phyloP scores from a whole-genome alignment of 495 filamentous ascomycete species.

The Hypoxylon cercidicola region DNA sequence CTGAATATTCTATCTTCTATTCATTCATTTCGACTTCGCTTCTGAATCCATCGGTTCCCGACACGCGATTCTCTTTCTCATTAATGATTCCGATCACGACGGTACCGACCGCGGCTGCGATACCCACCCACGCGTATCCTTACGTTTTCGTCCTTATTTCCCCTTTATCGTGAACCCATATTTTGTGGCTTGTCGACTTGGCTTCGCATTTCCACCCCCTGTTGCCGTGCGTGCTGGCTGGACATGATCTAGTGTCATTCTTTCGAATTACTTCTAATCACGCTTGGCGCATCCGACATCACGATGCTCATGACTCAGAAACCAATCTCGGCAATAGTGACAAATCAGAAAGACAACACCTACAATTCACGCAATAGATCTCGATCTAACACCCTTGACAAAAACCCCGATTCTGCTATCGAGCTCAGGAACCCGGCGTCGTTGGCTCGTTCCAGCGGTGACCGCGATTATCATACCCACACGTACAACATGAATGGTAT shows the following conservation, averaged over 20 bases:
- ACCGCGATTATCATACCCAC: conserved; percentile 47
- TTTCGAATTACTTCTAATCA: conserved; percentile 30
- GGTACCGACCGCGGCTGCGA: conserved; percentile 27
- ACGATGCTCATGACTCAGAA: conserved; percentile 64
- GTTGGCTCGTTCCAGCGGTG: conserved; percentile 50
- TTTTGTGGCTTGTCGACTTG: conserved; percentile 17
- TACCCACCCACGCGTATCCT: conserved; percentile 18
- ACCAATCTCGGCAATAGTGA: conserved; percentile 57
- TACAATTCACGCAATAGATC: conserved; percentile 49
- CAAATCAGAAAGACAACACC: conserved; percentile 54
- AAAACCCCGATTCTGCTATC: conserved; percentile 45
- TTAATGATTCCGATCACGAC: conserved; percentile 32
- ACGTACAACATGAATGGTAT: conserved; percentile 73
- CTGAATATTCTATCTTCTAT: conserved; percentile 25
- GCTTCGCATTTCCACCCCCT: conserved; percentile 22
- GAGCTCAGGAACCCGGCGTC: conserved; percentile 49
- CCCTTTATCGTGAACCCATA: conserved; percentile 17
- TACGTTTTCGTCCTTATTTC: conserved; percentile 14
- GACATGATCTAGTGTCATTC: conserved; percentile 41
- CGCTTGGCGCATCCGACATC: conserved; percentile 46
- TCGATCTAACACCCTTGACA: conserved; percentile 44
- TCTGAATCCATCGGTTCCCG: conserved; percentile 12
- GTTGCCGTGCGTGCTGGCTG: conserved; percentile 19
- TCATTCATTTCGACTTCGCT: conserved; percentile 29
- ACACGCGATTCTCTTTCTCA: conserved; percentile 19